Evolutionary conservation across 1,284 basidiomycete species (phyloP).

Genomic region (Ceratobasidium sp.): DNA sequence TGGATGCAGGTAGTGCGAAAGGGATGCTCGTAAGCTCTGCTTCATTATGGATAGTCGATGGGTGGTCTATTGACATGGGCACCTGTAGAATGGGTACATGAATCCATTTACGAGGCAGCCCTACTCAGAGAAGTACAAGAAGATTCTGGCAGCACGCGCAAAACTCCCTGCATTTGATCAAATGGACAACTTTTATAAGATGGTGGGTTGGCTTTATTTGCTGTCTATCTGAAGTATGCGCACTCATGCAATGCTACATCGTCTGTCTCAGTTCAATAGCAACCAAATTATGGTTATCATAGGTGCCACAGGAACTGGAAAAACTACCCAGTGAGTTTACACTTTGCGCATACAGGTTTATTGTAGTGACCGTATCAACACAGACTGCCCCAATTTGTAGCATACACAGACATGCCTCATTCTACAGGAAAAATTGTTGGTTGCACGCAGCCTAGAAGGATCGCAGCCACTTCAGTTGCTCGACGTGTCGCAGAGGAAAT

Average conservation of each 20-base stretch:
- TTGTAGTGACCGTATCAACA: constrained; percentile 54
- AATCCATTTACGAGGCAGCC: constrained; percentile 90
- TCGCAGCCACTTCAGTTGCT: constrained; percentile 97
- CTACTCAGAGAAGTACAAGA: constrained; percentile 82
- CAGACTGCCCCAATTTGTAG: constrained; percentile 93
- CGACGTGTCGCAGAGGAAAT: constrained; percentile 99
- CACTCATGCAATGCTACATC: too few relatives aligned
- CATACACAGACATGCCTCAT: constrained; percentile 91
- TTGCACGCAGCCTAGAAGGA: constrained; percentile 96
- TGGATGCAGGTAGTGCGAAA: constrained; percentile 73
- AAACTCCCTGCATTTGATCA: constrained; percentile 91
- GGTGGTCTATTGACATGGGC: neutral
- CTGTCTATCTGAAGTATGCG: too few relatives aligned
- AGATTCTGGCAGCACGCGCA: constrained; percentile 84
- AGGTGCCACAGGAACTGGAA: constrained; percentile 97
- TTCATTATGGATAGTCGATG: constrained; percentile 8
- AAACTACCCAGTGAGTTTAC: constrained; percentile 88
- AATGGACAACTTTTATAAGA: constrained; percentile 90
- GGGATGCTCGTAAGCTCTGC: constrained; percentile 67
- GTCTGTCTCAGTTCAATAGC: constrained; percentile 77
- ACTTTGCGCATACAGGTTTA: neutral
- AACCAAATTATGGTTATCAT: constrained; percentile 96
- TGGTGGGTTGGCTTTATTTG: constrained; percentile 59
- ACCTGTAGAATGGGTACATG: constrained; percentile 69
- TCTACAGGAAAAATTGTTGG: constrained; percentile 89